Base-by-base conservation (phyloP, 805 yeast species). In the Suhomyces faveliae region DNA sequence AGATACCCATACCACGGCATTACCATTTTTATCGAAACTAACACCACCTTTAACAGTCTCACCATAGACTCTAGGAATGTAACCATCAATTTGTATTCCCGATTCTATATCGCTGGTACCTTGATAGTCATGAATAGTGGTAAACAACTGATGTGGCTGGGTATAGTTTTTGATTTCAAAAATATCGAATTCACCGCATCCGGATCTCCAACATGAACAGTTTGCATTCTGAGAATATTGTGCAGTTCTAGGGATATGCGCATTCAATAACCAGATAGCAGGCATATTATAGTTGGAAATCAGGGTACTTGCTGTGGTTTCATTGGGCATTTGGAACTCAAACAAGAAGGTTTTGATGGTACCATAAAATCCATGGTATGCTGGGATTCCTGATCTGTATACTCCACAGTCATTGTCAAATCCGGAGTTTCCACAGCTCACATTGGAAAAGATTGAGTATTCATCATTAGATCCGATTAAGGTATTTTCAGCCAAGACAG, bases 151-250 rank as follows among this genome's bases (percentile, higher is more conserved):
- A 43, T 64, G 64, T 21, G 78, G 63, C 53, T 80, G 79, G 12
- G 89, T 80, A 47, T 70, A 66, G 66, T 85, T 85, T 81, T 83
- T 77, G 35, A 81, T 83, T 68, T 86, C 92, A 61, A 85, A 85
- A 55, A 84, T 78, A 66, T 85, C 92, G 56, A 81, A 84, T 65
- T 85, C 90, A 62, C 91, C 90, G 66, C 90, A 84, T 9, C 91
- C 92, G 23, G 85, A 76, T 40, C 78, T 71, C 91, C 91, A 85
- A 59, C 89, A 83, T 5, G 89, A 84, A 64, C 90, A 85, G 60
- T 80, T 81, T 30, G 70, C 68, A 54, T 80, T 80, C 4, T 67
- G 51, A 42, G 84, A 81, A 61, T 84, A 85, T 65, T 85, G 90
- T 3, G 90, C 70, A 15, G 90, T 85, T 72, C 91, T 77, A 53